Evolutionary conservation across 441 rosid genomes (phyloP).

Genomic region (Populus hybrid): DNA sequence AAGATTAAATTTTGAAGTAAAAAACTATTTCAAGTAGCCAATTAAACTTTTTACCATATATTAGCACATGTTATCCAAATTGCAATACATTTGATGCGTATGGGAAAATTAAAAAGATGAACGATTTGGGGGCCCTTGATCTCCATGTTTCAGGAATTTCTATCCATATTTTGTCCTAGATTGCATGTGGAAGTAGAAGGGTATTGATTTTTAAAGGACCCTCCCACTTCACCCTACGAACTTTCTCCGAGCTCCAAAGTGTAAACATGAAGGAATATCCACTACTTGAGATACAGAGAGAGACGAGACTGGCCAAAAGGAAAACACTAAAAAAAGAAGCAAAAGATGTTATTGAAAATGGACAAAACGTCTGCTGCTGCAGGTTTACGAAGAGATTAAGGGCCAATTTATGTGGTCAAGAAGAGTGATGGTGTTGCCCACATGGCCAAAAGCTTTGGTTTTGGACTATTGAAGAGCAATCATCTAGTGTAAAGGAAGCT

Average conservation of each 20-base stretch:
- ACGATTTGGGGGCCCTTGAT: background rate
- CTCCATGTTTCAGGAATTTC: background rate
- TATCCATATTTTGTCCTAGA: background rate
- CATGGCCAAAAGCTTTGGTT: background rate
- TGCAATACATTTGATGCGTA: background rate
- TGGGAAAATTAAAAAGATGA: background rate
- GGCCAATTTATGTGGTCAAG: background rate
- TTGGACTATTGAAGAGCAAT: background rate
- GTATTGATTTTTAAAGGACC: background rate
- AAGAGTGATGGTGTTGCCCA: background rate
- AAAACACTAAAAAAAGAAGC: no score
- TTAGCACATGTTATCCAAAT: background rate
- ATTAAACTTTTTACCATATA: background rate
- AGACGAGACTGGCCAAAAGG: background rate
- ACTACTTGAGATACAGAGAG: background rate
- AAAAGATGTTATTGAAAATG: background rate
- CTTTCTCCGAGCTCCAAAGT: background rate
- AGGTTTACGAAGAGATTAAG: background rate
- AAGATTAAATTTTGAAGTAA: background rate
- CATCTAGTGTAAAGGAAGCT: constrained; percentile 3
- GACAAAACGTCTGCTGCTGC: background rate
- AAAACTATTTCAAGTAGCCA: constrained; percentile 2
- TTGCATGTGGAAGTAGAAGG: background rate
- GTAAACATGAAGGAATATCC: background rate
- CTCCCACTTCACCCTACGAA: background rate